These are phyloP conservation scores for Alternaria tenuissima DNA, from an alignment of 2,329 filamentous ascomycete genomes.

Conservation along the genomic window DNA sequence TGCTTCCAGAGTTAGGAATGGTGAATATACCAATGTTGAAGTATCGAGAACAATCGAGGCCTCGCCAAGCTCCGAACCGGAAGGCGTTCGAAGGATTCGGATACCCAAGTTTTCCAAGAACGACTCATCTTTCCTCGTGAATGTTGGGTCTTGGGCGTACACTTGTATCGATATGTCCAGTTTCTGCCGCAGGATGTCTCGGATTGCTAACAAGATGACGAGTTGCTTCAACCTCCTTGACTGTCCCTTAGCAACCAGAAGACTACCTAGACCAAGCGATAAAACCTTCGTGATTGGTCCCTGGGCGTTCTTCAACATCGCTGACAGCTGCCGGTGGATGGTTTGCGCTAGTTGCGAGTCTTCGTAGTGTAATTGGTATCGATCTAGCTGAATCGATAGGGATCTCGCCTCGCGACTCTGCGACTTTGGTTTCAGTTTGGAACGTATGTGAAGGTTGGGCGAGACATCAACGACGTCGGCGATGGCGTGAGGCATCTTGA, in stretches of 20 bases:
- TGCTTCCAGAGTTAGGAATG: slow-evolving; percentile 37
- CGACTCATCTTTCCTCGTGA: slow-evolving; percentile 38
- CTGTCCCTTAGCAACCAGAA: slow-evolving; percentile 28
- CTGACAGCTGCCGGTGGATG: slow-evolving; percentile 16
- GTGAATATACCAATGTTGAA: slow-evolving; percentile 38
- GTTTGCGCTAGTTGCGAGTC: slow-evolving; percentile 22
- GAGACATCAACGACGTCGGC: not conserved
- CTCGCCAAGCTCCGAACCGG: slow-evolving; percentile 36
- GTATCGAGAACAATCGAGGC: slow-evolving; percentile 29
- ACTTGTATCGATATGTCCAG: slow-evolving; percentile 19
- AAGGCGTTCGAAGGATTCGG: slow-evolving; percentile 34
- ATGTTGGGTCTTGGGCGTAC: slow-evolving; percentile 44
- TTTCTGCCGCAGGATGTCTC: slow-evolving; percentile 14
- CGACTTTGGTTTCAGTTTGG: slow-evolving; percentile 14
- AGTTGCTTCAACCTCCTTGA: slow-evolving; percentile 40
- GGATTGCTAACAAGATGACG: slow-evolving; percentile 29
- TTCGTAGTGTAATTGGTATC: slow-evolving; percentile 17
- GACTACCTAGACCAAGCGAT: slow-evolving; percentile 32
- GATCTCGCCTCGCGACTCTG: slow-evolving; percentile 15
- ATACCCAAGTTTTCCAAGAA: slow-evolving; percentile 32
- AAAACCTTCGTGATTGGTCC: slow-evolving; percentile 25
- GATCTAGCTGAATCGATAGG: slow-evolving; percentile 11
- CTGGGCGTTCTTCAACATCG: not conserved
- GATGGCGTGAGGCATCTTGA: not conserved
- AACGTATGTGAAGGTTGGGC: not conserved